These are phyloP conservation scores for Eustoma russellianum DNA, from an alignment of 257 asterid genomes.

Conservation along the genomic window DNA sequence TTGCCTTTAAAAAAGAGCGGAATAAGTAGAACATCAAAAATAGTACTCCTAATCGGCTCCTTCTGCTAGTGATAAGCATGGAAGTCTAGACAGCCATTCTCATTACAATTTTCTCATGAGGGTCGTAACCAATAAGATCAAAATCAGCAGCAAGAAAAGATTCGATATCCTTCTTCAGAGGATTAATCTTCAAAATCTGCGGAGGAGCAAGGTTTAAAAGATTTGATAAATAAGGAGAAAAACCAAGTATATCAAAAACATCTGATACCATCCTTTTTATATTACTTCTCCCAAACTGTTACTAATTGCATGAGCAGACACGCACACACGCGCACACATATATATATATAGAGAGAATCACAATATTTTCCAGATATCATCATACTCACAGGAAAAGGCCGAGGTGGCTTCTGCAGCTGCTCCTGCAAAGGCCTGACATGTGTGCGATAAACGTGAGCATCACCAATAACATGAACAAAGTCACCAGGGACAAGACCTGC, in stretches of 20 bases:
- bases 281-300: background rate
- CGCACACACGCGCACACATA: no score
- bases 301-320: no score
- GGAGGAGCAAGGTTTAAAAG: slow-evolving; percentile 1
- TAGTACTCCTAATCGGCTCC: background rate
- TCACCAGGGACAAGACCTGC: slow-evolving; percentile 87
- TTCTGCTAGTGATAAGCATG: background rate
- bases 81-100: slow-evolving; percentile 67
- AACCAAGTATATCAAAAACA: background rate
- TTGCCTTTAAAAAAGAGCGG: slow-evolving; percentile 16
- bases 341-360: background rate
- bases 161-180: slow-evolving; percentile 62
- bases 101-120: slow-evolving; percentile 87
- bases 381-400: slow-evolving; percentile 85
- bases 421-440: slow-evolving; percentile 73
- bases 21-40: slow-evolving; percentile 6
- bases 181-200: slow-evolving; percentile 69
- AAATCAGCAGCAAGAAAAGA: slow-evolving; percentile 70
- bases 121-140: slow-evolving; percentile 62
- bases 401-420: slow-evolving; percentile 72
- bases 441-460: slow-evolving; percentile 77
- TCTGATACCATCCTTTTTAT: background rate
- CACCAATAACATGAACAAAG: slow-evolving; percentile 80
- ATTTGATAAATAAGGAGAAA: background rate
- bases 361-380: background rate